A percentile compares a stretch with the other conserved stretches of the same genome.
phyloP scores from a whole-genome alignment of 176 grass and related monocot species.

The Oryza meyeriana region DNA sequence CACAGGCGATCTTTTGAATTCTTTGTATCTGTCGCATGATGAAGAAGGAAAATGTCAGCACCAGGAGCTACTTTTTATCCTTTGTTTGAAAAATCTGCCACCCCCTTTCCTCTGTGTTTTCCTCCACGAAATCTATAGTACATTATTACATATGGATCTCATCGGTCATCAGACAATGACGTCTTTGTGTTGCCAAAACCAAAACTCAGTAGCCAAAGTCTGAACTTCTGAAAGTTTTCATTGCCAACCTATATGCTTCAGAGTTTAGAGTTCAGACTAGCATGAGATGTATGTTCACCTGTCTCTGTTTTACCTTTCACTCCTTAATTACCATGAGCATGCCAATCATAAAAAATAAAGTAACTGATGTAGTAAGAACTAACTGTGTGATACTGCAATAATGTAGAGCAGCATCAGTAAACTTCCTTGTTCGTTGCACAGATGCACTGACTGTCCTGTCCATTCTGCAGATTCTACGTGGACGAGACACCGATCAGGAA shows the following conservation, averaged over 20 bases:
- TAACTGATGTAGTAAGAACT: neutral
- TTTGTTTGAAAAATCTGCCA: neutral
- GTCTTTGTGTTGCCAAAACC: neutral
- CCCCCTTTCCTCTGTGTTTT: constrained; percentile 21
- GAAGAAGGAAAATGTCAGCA: neutral
- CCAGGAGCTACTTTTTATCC: neutral
- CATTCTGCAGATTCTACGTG: constrained; percentile 73
- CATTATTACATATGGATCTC: neutral
- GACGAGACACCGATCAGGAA: constrained; percentile 77
- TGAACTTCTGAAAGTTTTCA: neutral
- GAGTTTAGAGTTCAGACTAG: neutral
- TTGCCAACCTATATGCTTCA: neutral
- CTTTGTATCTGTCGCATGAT: neutral
- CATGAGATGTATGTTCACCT: neutral
- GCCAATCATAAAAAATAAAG: neutral
- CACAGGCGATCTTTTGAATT: constrained; percentile 31
- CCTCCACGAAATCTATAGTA: constrained; percentile 24
- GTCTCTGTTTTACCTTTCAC: neutral
- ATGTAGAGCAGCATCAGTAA: neutral
- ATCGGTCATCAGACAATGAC: neutral
- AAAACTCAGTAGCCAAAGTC: neutral
- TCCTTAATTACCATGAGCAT: neutral
- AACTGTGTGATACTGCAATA: neutral
- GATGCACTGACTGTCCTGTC: neutral
- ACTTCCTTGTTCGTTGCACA: neutral